Base-by-base conservation (phyloP, 805 yeast genomes). In the Cyberlindnera amylophila region DNA sequence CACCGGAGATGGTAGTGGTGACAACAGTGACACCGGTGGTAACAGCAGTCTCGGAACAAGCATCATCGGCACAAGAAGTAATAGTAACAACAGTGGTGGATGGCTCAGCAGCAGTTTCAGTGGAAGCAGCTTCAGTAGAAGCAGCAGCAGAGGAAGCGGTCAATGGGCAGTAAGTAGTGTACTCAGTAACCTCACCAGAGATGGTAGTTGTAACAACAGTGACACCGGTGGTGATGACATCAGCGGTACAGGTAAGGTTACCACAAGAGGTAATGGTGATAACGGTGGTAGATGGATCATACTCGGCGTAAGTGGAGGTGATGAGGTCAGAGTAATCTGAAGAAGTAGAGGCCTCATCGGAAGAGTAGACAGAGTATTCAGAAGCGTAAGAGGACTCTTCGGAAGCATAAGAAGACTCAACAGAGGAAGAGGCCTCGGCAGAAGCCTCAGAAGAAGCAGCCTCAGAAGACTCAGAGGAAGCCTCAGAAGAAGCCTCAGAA, bases 11-110 rank as follows among this genome's bases (percentile, higher is more conserved):
- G 32, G 72, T 67, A 34, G 45, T 49, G 34, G 63, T 61, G 34
- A 63, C 62, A 19, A 44, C 52, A 21, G 57, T 50, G 39, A 50
- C 53, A 39, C 60, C 53, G 39, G 70, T 65, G 41, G 63, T 50
- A 21, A 45, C 52, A 26, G 52, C 32, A 16, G 41, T 24, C 32
- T 40, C 44, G 12, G 52, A 35, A 23, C 59, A 55, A 12, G 33
- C 41, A 24, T 50, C 35, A 24, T 39, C 43, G 3, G 35, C 29
- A 40, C 59, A 52, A 16, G 56, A 48, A 32, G 59, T 62, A 48
- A 65, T 49, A 45, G 58, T 54, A 24, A 39, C 36, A 16, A 37
- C 44, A 15, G 51, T 38, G 23, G 47, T 40, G 11, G 47, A n/a
- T 21, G 50, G 36, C 31, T 39, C 48, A 39, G 24, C 6, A 21